Conservation (phyloP, 345 rosid genomes). For the Atalantia buxifolia region DNA sequence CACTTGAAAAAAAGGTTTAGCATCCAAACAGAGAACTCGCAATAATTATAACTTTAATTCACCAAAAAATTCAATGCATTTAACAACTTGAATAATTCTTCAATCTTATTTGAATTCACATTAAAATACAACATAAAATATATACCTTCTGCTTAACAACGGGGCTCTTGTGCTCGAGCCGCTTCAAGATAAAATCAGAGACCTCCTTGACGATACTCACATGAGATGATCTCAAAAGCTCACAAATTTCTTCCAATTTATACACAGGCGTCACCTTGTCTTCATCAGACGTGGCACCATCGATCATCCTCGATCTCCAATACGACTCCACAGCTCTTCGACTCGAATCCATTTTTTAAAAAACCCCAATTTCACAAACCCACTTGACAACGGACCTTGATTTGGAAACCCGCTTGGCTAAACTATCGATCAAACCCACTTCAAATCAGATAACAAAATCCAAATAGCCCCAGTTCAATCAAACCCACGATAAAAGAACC, state of each 20-base stretch:
- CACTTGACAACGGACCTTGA: background rate
- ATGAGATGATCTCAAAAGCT: slow-evolving; percentile 83
- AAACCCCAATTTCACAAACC: background rate
- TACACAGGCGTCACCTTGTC: slow-evolving; percentile 95
- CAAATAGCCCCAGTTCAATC: background rate
- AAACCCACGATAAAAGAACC: background rate
- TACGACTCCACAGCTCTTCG: slow-evolving; percentile 99
- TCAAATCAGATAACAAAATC: background rate
- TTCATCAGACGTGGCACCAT: slow-evolving; percentile 83
- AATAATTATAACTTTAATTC: background rate
- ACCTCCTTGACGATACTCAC: slow-evolving; percentile 85
- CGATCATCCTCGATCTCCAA: slow-evolving; percentile 95
- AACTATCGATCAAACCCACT: background rate
- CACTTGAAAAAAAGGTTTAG: background rate
- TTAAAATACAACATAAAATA: background rate
- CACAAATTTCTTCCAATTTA: slow-evolving; percentile 92
- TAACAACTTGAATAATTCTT: background rate
- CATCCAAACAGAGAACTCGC: background rate
- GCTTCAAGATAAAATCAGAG: slow-evolving; percentile 73
- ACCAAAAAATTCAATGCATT: background rate
- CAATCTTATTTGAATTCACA: background rate
- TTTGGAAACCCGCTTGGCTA: background rate
- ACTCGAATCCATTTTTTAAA: slow-evolving; percentile 78
- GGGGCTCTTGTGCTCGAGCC: slow-evolving; percentile 92
- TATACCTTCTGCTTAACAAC: slow-evolving; percentile 90